Evolutionary conservation across 2,329 filamentous ascomycete genomes (phyloP).

Genomic region (Xylariaceae sp.): DNA sequence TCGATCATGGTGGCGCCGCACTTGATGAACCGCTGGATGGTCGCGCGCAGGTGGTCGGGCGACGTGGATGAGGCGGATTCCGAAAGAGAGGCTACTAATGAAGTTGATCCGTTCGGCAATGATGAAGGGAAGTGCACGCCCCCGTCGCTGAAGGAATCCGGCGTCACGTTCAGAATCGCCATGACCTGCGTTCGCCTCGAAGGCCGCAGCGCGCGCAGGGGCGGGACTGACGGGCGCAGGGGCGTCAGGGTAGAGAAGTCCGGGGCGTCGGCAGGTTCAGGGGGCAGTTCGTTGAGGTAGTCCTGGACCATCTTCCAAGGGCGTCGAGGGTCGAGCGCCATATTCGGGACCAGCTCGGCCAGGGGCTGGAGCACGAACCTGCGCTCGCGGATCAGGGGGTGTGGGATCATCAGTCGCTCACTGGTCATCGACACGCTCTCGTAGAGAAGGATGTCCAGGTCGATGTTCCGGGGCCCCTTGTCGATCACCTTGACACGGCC

Average conservation of each 20-base stretch:
- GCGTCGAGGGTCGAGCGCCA: constrained; percentile 45
- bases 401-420: constrained; percentile 75
- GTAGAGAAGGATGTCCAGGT: constrained; percentile 87
- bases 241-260: constrained; percentile 56
- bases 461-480: constrained; percentile 91
- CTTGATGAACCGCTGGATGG: constrained; percentile 56
- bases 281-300: constrained; percentile 54
- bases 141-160: constrained; percentile 95
- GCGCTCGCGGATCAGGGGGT: constrained; percentile 77
- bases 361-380: constrained; percentile 91
- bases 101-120: neutral
- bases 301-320: constrained; percentile 59
- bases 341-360: constrained; percentile 61
- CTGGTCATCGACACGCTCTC: constrained; percentile 58
- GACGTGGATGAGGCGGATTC: constrained; percentile 5
- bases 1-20: constrained; percentile 81
- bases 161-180: constrained; percentile 91
- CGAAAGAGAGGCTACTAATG: neutral
- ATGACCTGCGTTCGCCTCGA: constrained; percentile 71
- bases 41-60: constrained; percentile 48
- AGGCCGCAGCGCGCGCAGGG: constrained; percentile 54
- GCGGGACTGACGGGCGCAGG: constrained; percentile 41
- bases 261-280: constrained; percentile 22
- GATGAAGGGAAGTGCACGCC: constrained; percentile 48
- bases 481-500: constrained; percentile 81